Conservation (phyloP, 805 yeast genomes). For the Jamesozyma rosinii region DNA sequence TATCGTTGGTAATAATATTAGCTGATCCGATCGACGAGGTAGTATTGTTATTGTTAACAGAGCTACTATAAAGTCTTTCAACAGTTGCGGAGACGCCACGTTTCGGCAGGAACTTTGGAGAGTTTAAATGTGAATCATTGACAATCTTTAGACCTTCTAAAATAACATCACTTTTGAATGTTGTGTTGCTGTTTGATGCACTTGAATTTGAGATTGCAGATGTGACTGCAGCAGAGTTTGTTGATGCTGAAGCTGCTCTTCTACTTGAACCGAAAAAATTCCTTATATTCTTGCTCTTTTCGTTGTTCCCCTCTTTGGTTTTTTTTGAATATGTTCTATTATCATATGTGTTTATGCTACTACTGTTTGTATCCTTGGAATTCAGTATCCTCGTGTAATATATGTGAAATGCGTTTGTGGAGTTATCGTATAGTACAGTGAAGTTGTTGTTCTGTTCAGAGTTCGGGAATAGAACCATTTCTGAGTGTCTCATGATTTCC, state of each 20-base stretch:
- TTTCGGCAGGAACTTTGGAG: constrained; percentile 5
- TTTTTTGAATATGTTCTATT: not conserved
- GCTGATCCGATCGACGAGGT: not conserved
- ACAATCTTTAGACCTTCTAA: constrained; percentile 1
- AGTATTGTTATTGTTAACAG: not conserved
- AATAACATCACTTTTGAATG: not conserved
- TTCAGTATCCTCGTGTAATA: constrained; percentile 19
- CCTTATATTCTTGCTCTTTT: constrained; percentile 1
- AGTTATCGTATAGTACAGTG: constrained; percentile 19
- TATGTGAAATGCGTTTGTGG: constrained; percentile 13
- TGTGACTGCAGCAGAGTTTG: not conserved
- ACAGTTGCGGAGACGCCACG: constrained; percentile 26
- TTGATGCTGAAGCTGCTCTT: constrained; percentile 1
- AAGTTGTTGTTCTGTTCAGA: constrained; percentile 22
- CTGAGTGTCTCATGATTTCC: constrained; percentile 7
- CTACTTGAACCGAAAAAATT: not conserved
- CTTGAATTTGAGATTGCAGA: not conserved
- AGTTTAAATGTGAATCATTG: not conserved
- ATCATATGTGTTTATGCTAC: not conserved
- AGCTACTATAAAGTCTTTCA: constrained; percentile 12
- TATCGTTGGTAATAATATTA: not conserved
- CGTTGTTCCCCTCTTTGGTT: not conserved
- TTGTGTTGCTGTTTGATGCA: not conserved
- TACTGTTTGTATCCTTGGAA: not conserved
- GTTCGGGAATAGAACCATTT: constrained; percentile 22